Conservation (phyloP, 2,329 filamentous ascomycete genomes). For the Fusarium paranaense region DNA sequence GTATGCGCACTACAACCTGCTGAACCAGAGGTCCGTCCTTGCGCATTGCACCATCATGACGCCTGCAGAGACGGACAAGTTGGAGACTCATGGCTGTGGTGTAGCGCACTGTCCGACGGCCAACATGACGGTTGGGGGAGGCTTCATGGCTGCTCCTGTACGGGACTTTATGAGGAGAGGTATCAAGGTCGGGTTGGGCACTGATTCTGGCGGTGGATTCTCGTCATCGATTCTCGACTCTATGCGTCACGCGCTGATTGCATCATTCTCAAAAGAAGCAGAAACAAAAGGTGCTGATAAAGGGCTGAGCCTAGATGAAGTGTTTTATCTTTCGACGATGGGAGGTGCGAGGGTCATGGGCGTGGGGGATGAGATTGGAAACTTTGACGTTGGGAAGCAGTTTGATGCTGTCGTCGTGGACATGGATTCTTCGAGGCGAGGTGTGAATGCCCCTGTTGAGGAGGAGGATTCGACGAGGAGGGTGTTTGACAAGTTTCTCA, state of each 20-base stretch:
- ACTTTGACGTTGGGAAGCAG: constrained; percentile 68
- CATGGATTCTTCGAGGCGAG: constrained; percentile 47
- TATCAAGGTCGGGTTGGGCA: constrained; percentile 75
- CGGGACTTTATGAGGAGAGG: constrained; percentile 66
- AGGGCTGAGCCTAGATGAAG: constrained; percentile 61
- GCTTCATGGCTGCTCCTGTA: constrained; percentile 71
- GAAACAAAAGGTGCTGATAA: constrained; percentile 55
- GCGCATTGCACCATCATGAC: constrained; percentile 75
- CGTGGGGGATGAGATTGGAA: constrained; percentile 65
- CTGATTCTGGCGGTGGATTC: constrained; percentile 73
- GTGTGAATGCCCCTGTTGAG: constrained; percentile 65
- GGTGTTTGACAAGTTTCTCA: constrained; percentile 72
- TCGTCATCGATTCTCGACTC: constrained; percentile 69
- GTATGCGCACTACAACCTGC: constrained; percentile 66
- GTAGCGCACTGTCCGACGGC: constrained; percentile 74
- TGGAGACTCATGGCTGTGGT: constrained; percentile 64
- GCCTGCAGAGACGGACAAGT: constrained; percentile 63
- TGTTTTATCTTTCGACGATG: constrained; percentile 70
- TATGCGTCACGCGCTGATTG: constrained; percentile 69
- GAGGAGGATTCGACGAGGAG: constrained; percentile 58
- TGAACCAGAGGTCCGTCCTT: constrained; percentile 68
- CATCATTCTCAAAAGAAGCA: constrained; percentile 61
- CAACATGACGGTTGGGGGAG: constrained; percentile 72
- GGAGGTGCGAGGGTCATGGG: constrained; percentile 71
- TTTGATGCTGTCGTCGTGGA: constrained; percentile 69